Conservation (phyloP, 2,329 filamentous ascomycete genomes). For the Ophiocordyceps sinensis region DNA sequence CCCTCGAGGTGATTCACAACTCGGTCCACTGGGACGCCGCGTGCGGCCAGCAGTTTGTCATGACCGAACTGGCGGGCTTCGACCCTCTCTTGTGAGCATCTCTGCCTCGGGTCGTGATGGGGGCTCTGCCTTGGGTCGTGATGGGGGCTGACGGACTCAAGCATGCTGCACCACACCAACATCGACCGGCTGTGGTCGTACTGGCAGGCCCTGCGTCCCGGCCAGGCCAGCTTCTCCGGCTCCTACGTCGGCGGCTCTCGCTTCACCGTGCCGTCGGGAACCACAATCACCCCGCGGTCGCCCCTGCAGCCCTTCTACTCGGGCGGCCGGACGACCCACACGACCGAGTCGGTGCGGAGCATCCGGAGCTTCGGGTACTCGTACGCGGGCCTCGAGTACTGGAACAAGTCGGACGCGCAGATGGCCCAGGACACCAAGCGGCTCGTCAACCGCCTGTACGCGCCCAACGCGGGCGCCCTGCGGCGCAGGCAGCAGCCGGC, state of each 20-base stretch:
- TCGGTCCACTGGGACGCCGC: constrained; percentile 24
- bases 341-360: constrained; percentile 26
- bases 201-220: constrained; percentile 29
- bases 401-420: constrained; percentile 15
- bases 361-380: constrained; percentile 23
- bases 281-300: constrained; percentile 24
- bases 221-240: constrained; percentile 17
- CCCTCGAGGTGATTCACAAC: constrained; percentile 29
- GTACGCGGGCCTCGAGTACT: constrained; percentile 23
- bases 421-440: constrained; percentile 14
- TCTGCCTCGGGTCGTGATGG: no score
- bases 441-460: constrained; percentile 20
- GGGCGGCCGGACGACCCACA: constrained; percentile 8
- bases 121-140: not conserved
- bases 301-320: constrained; percentile 36
- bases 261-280: constrained; percentile 26
- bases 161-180: constrained; percentile 39
- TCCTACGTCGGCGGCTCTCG: constrained; percentile 19
- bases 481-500: not conserved
- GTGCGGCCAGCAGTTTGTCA: constrained; percentile 24
- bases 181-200: constrained; percentile 49
- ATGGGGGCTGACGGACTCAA: constrained; percentile 2
- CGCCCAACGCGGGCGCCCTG: not conserved
- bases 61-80: constrained; percentile 24
- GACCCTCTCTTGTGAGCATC: constrained; percentile 26